These are phyloP conservation scores for Bombardia bombarda DNA, from an alignment of 495 filamentous ascomycete genomes.

Conservation along the genomic window DNA sequence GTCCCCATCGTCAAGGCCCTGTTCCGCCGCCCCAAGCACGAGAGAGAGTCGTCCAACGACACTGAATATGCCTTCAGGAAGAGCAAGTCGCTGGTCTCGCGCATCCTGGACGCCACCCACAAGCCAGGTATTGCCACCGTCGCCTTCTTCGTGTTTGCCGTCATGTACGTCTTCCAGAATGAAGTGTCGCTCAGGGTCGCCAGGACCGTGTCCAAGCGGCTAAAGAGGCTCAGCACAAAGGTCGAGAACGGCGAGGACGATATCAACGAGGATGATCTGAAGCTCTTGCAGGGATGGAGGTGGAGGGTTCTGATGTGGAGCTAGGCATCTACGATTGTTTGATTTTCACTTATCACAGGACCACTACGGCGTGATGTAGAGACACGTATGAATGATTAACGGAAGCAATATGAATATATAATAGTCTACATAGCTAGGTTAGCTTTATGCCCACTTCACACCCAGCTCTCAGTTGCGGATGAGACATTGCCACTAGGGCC, in stretches of 20 bases:
- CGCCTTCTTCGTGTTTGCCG: conserved; percentile 39
- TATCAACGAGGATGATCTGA: conserved; percentile 31
- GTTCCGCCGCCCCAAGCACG: conserved; percentile 26
- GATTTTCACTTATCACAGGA: too few relatives aligned
- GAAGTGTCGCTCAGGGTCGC: conserved; percentile 38
- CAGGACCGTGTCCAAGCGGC: conserved; percentile 27
- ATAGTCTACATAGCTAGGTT: too few relatives aligned
- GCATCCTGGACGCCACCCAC: conserved; percentile 28
- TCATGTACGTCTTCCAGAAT: conserved; percentile 39
- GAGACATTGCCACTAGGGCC: too few relatives aligned
- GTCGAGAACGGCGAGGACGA: conserved; percentile 33
- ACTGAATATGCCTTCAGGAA: conserved; percentile 40
- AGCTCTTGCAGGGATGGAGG: conserved; percentile 34
- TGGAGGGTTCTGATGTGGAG: conserved; percentile 39
- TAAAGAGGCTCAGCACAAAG: conserved; percentile 33
- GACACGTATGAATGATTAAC: too few relatives aligned
- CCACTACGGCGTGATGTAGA: too few relatives aligned
- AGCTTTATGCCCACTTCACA: too few relatives aligned
- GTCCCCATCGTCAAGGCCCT: conserved; percentile 34
- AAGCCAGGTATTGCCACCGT: conserved; percentile 33
- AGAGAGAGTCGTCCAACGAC: conserved; percentile 23
- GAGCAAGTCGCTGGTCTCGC: conserved; percentile 31
- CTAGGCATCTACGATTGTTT: background rate
- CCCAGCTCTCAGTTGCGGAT: too few relatives aligned
- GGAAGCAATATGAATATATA: too few relatives aligned